Evolutionary conservation across 129 eudicot genomes (phyloP).

Genomic region (Rutidosis leptorrhynchoides): DNA sequence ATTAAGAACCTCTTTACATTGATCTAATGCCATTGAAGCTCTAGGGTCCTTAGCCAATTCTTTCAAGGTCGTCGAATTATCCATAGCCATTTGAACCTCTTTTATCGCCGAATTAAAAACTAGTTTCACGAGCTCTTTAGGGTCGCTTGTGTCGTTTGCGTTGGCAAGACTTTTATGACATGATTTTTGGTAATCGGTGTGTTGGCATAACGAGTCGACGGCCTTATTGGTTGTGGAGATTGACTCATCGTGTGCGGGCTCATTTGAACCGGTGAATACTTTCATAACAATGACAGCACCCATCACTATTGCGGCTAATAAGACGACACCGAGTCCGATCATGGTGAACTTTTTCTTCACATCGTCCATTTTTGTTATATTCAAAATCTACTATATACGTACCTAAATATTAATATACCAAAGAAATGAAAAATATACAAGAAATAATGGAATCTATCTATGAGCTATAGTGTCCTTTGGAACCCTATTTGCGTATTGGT

Average conservation of each 20-base stretch:
- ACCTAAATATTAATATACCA: neutral
- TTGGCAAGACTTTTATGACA: constrained; percentile 47
- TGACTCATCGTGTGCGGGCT: neutral
- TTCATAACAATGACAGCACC: constrained; percentile 33
- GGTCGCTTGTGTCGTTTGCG: constrained; percentile 41
- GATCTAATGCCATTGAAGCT: constrained; percentile 40
- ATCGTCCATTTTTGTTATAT: constrained; percentile 30
- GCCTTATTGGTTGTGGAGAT: constrained; percentile 43
- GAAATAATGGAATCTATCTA: constrained; percentile 12
- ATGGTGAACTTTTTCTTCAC: constrained; percentile 33
- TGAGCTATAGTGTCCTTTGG: neutral
- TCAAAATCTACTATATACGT: neutral
- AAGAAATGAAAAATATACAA: neutral
- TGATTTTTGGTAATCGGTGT: constrained; percentile 50
- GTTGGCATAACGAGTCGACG: constrained; percentile 46
- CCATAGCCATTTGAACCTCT: constrained; percentile 29
- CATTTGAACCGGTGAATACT: neutral
- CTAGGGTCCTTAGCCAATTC: constrained; percentile 47
- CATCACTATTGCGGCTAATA: constrained; percentile 44
- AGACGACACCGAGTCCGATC: constrained; percentile 38
- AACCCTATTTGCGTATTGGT: constrained; percentile 23
- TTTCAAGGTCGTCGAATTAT: constrained; percentile 32
- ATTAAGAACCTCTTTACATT: constrained; percentile 48
- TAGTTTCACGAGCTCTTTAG: constrained; percentile 46
- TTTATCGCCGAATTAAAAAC: constrained; percentile 39